These are phyloP conservation scores for Solanum piurae DNA, from an alignment of 257 asterid species.

Conservation along the genomic window DNA sequence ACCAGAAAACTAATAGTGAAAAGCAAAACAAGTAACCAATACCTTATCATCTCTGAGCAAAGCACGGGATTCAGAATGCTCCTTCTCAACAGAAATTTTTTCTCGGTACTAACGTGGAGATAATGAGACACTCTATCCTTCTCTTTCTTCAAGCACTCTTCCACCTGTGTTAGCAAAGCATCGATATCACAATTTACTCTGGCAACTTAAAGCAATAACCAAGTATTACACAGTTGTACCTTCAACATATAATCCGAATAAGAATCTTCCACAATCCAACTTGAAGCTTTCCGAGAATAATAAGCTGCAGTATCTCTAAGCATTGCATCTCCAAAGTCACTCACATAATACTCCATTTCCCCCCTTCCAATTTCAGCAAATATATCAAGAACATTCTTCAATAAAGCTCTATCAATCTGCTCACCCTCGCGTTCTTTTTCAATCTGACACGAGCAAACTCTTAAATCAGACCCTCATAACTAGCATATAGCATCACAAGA, in stretches of 20 bases:
- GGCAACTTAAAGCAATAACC: neutral
- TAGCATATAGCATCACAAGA: neutral
- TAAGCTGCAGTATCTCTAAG: conserved; percentile 30
- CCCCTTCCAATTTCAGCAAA: conserved; percentile 34
- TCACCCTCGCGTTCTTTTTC: conserved; percentile 26
- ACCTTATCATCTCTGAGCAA: conserved; percentile 48
- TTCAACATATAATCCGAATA: conserved; percentile 49
- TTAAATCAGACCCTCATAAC: neutral
- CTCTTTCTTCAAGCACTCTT: conserved; percentile 43
- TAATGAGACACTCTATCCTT: conserved; percentile 35
- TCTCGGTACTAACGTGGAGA: conserved; percentile 34
- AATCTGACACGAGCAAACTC: conserved; percentile 15
- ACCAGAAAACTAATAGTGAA: neutral
- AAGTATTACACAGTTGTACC: conserved; percentile 6
- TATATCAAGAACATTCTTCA: conserved; percentile 34
- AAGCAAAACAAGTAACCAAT: neutral
- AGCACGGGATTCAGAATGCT: conserved; percentile 38
- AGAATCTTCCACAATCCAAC: conserved; percentile 44
- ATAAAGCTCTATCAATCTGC: conserved; percentile 27
- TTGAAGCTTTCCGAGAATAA: conserved; percentile 48
- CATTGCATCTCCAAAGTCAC: conserved; percentile 31
- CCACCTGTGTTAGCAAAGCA: conserved; percentile 16
- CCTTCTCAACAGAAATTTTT: conserved; percentile 37
- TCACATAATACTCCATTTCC: conserved; percentile 12
- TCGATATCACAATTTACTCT: neutral